phyloP scores from a whole-genome alignment of 2,329 filamentous ascomycete species.

The Arthrobotrys megalospora region DNA sequence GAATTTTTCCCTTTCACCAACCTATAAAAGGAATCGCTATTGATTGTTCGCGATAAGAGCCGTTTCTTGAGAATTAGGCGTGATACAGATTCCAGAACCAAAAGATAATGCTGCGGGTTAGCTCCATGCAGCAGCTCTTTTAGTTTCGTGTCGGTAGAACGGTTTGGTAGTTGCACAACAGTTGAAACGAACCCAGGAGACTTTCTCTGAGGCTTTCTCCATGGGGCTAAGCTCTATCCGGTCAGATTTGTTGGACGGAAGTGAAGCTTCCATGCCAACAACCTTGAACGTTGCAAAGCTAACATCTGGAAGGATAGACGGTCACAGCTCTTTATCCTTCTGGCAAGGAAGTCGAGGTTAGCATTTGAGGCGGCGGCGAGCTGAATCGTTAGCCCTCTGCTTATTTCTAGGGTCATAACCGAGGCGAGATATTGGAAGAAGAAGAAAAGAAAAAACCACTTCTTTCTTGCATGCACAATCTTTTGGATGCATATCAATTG shows the following conservation, averaged over 20 bases:
- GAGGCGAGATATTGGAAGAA: constrained; percentile 22
- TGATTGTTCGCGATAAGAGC: constrained; percentile 57
- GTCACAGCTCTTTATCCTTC: constrained; percentile 48
- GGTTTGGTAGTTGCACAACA: constrained; percentile 57
- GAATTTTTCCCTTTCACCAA: constrained; percentile 31
- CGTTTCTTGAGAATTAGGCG: constrained; percentile 41
- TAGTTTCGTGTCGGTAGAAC: constrained; percentile 52
- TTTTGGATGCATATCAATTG: constrained; percentile 46
- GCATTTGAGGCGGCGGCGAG: constrained; percentile 25
- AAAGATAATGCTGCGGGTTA: constrained; percentile 55
- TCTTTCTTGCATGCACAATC: constrained; percentile 50
- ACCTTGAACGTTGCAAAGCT: constrained; percentile 59
- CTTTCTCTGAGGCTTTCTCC: constrained; percentile 29
- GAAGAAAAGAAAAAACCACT: constrained; percentile 25
- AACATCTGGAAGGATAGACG: constrained; percentile 45
- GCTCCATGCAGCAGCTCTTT: constrained; percentile 47
- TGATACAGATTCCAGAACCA: constrained; percentile 11
- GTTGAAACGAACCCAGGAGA: constrained; percentile 41
- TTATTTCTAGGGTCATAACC: constrained; percentile 29
- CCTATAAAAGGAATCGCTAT: constrained; percentile 57
- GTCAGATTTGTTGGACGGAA: constrained; percentile 27
- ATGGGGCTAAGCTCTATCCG: constrained; percentile 50
- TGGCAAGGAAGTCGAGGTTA: constrained; percentile 29
- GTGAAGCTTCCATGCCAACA: constrained; percentile 37
- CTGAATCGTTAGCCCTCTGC: constrained; percentile 24